A percentile compares a stretch with the other conserved stretches of the same genome.
phyloP scores from a whole-genome alignment of 345 rosid species.

The Camelina laxa region DNA sequence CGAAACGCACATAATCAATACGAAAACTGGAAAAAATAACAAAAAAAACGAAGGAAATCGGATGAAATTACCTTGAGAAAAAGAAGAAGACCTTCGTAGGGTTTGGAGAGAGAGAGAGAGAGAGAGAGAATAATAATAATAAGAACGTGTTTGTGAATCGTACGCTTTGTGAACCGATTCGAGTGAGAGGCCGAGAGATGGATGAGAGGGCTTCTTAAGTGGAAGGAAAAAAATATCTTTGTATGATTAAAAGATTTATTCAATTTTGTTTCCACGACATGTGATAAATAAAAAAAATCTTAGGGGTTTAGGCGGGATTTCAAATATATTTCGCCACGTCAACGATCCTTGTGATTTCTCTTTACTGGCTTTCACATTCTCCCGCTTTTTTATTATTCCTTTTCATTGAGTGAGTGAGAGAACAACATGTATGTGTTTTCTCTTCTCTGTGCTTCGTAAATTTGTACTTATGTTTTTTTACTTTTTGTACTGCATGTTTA shows the following conservation, averaged over 20 bases:
- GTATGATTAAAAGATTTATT: constrained; percentile 8
- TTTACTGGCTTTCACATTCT: constrained; percentile 43
- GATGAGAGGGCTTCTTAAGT: constrained; percentile 29
- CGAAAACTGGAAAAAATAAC: constrained; percentile 10
- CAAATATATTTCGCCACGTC: constrained; percentile 65
- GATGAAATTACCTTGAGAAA: constrained; percentile 25
- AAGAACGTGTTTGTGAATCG: constrained; percentile 31
- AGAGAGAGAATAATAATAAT: not conserved
- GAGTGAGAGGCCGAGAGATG: constrained; percentile 34
- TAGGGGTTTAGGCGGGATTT: constrained; percentile 90
- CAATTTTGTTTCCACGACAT: constrained; percentile 62
- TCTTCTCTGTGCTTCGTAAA: constrained; percentile 49
- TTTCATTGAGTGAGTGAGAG: not conserved
- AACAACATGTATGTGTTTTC: constrained; percentile 39
- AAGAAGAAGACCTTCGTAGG: constrained; percentile 18
- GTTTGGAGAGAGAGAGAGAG: constrained; percentile 19
- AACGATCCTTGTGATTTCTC: constrained; percentile 54
- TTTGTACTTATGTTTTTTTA: not conserved
- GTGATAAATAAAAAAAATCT: constrained; percentile 29
- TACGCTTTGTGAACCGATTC: constrained; percentile 37
- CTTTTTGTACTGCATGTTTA: not conserved
- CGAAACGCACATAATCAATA: not conserved
- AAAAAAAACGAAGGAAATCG: constrained; percentile 22
- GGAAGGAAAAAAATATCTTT: constrained; percentile 36
- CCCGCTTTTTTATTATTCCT: constrained; percentile 35